Evolutionary conservation across 805 yeast genomes (phyloP), one percentile per base, ranked within the genome.

Genomic region (Hermanozyma aechmeae): DNA sequence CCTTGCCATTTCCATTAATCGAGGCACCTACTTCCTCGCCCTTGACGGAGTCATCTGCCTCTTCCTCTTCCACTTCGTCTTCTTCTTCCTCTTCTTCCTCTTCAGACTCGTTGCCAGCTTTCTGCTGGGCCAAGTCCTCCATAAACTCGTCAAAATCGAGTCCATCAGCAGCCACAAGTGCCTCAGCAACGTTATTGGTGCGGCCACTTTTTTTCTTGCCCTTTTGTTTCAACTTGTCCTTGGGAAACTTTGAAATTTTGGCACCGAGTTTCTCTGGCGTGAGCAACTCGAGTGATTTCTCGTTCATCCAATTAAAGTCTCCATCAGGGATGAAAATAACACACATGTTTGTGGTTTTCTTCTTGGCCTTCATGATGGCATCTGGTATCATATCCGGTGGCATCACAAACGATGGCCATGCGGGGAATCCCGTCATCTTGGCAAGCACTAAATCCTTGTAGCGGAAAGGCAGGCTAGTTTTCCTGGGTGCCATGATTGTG

Each of bases 341-440:
- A 40, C 69, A 64, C 34, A 41, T 46, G 17, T 51, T 54, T 13
- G 61, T 51, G 28, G 51, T 41, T 26, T 57, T 55, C 46, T 54
- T 55, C 42, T 59, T 53, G 16, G 48, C 63, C 32, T 48, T 46
- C 43, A 53, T 31, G 10, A 62, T 59, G 15, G 51, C 47, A 3
- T 45, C 38, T 2, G 68, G 66, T 11, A 61, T 53, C 41, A 56
- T 43, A 20, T 47, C 49, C 13, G 41, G 37, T 2, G 71, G 69
- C 61, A 56, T 57, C 29, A 68, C 60, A 27, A 65, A 60, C 10
- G 69, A 61, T 6, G 74, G 74, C 74, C 74, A 68, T 11, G 63
- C 58, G 2, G 68, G 65, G 39, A 51, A 67, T 13, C 64, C 57
- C 11, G 56, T 53, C 61, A 64, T 57, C 34, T 63, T 65, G 27